Evolutionary conservation across 2,329 filamentous ascomycete genomes (phyloP).

Genomic region (Aaosphaeria arxii): DNA sequence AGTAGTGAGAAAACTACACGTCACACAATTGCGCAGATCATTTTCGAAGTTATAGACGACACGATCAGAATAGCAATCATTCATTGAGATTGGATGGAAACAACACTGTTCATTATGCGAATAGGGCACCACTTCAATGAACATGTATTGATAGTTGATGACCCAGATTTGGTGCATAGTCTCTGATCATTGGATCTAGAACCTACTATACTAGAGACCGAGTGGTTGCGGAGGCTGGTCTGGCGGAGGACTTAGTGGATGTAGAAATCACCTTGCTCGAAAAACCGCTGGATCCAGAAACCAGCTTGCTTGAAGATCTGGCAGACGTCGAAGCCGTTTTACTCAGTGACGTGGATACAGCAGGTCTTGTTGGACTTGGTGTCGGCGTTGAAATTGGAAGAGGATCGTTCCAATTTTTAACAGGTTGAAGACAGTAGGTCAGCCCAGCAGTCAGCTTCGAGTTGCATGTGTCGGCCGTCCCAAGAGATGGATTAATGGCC

Average conservation of each 20-base stretch:
- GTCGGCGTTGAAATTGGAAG: not conserved
- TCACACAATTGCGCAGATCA: too few species aligned
- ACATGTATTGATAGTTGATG: too few species aligned
- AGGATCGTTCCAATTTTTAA: conserved; percentile 1
- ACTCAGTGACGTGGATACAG: not conserved
- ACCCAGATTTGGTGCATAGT: too few species aligned
- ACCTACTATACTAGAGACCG: not conserved
- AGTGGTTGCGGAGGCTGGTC: not conserved
- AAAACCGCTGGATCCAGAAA: too few species aligned
- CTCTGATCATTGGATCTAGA: too few species aligned
- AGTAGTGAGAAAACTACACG: too few species aligned
- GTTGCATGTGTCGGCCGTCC: not conserved
- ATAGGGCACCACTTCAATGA: too few species aligned
- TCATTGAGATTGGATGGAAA: too few species aligned
- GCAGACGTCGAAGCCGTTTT: not conserved
- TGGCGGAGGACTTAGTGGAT: not conserved
- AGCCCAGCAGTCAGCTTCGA: not conserved
- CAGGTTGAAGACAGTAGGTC: conserved; percentile 3
- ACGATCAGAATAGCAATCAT: too few species aligned
- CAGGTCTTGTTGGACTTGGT: not conserved
- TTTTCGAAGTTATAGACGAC: too few species aligned
- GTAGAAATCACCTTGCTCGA: not conserved
- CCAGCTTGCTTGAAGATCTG: not conserved
- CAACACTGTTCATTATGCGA: too few species aligned
- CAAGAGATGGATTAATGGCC: not conserved